Evolutionary conservation across 768 basidiomycete genomes (phyloP).

Genomic region (Agrocybe pediades): DNA sequence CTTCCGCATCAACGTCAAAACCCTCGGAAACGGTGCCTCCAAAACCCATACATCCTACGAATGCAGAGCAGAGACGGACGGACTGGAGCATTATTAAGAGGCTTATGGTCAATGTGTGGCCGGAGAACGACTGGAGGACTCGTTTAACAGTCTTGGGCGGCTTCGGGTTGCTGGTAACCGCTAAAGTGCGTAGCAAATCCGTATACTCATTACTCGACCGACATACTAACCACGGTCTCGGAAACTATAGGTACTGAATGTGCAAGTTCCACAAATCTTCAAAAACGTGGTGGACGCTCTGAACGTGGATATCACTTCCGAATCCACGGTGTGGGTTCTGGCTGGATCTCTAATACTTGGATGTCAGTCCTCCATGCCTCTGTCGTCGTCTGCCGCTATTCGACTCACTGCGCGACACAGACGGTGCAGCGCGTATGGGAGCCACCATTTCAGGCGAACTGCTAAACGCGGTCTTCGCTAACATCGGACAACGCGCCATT

Average conservation of each 20-base stretch:
- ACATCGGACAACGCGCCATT: conserved; percentile 92
- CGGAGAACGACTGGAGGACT: conserved; percentile 80
- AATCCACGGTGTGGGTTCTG: conserved; percentile 86
- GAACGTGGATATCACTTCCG: conserved; percentile 76
- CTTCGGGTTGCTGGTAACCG: conserved; percentile 74
- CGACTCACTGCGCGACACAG: conserved; percentile 41
- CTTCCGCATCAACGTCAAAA: neutral
- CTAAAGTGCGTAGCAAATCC: conserved; percentile 65
- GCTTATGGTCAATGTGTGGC: conserved; percentile 93
- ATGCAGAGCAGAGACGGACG: conserved; percentile 58
- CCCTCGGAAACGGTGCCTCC: conserved; percentile 4
- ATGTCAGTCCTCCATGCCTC: conserved; percentile 56
- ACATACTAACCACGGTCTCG: neutral
- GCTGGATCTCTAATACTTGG: conserved; percentile 90
- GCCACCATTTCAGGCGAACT: conserved; percentile 91
- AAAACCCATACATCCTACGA: conserved; percentile 24
- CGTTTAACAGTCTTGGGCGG: conserved; percentile 83
- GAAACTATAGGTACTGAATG: conserved; percentile 84
- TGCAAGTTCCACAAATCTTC: conserved; percentile 98
- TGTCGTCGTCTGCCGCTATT: neutral
- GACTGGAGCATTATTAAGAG: conserved; percentile 89
- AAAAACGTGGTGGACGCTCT: conserved; percentile 88
- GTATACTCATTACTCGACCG: neutral
- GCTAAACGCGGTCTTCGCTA: conserved; percentile 94
- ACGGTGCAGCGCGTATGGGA: conserved; percentile 88